These are phyloP conservation scores for Beauveria bassiana DNA, from an alignment of 2,329 filamentous ascomycete genomes.

Conservation along the genomic window DNA sequence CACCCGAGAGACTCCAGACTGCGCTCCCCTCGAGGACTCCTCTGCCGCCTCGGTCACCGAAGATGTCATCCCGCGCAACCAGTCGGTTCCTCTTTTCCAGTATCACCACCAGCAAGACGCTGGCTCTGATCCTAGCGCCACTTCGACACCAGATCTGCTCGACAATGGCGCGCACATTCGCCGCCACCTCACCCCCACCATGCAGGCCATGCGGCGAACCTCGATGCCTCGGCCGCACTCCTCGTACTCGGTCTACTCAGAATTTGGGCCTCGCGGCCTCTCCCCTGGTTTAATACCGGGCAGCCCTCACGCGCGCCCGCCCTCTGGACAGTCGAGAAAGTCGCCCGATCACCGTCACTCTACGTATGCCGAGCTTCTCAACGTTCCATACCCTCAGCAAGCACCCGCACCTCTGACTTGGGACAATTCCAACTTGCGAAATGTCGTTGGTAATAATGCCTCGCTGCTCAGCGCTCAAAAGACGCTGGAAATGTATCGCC, in stretches of 20 bases:
- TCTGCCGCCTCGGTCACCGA: conserved; percentile 44
- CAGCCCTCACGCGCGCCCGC: conserved; percentile 36
- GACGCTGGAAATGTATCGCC: conserved; percentile 94
- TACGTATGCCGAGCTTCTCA: conserved; percentile 54
- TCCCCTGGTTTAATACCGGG: conserved; percentile 42
- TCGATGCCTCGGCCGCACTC: conserved; percentile 65
- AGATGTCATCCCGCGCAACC: conserved; percentile 31
- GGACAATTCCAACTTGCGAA: conserved; percentile 75
- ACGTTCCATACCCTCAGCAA: conserved; percentile 73
- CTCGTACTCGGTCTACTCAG: conserved; percentile 66
- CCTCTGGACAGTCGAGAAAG: conserved; percentile 43
- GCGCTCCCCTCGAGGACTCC: conserved; percentile 36
- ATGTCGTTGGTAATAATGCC: conserved; percentile 77
- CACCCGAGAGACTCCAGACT: conserved; percentile 39
- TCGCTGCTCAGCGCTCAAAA: conserved; percentile 86
- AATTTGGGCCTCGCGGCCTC: conserved; percentile 56
- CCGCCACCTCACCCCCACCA: conserved; percentile 55
- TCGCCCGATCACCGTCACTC: conserved; percentile 48
- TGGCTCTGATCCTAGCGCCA: conserved; percentile 33
- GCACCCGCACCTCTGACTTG: conserved; percentile 57
- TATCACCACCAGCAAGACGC: conserved; percentile 53
- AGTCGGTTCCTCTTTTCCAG: conserved; percentile 49
- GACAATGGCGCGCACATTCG: conserved; percentile 46
- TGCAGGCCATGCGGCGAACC: conserved; percentile 45
- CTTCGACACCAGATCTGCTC: conserved; percentile 43